Base-by-base conservation (phyloP, 805 yeast genomes). In the Jamesozyma gamospora region DNA sequence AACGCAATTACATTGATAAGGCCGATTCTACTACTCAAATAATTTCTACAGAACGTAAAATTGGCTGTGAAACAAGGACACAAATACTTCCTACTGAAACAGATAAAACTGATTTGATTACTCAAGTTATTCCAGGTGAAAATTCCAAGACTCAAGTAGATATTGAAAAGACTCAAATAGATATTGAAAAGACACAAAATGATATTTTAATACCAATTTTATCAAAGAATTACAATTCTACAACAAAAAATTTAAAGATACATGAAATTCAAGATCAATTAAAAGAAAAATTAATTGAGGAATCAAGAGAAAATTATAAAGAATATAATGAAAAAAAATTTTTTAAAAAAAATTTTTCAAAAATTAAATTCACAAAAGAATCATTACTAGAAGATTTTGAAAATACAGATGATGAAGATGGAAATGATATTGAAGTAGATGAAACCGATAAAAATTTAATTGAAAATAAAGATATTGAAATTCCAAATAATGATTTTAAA, bases 331-430 rank as follows among this genome's bases (percentile, higher is more conserved):
- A n/a, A n/a, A n/a, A n/a, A 31, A 16, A 27, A 11, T 16, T 27
- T 26, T 12, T 28, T 14, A 14, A 34, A 32, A 17, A 21, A 15
- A 15, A 15, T 10, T 19, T 15, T 9, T 7, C 39, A 15, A 39
- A 31, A 18, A 32, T 34, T 7, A 40, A 28, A 4, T 51, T 53
- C 29, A 37, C 52, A 3, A 53, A 50, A 37, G 54, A 53, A 26
- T 40, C 48, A 2, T 53, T 54, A 24, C 26, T 54, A 15, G 42
- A 40, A 10, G 46, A 50, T 19, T 53, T 54, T 32, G 59, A 55
- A 35, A 42, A 45, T 6, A 36, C 36, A 6, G 46, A 37, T 21
- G 25, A 12, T 32, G 33, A 15, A 8, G 32, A 33, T 10, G 27
- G 10, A 19, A n/a, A n/a, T 4, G 26, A 28, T 4, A 29, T 5